A percentile compares a stretch with the other conserved stretches of the same genome.
phyloP scores from a whole-genome alignment of 257 asterid species.

The Perilla frutescens region DNA sequence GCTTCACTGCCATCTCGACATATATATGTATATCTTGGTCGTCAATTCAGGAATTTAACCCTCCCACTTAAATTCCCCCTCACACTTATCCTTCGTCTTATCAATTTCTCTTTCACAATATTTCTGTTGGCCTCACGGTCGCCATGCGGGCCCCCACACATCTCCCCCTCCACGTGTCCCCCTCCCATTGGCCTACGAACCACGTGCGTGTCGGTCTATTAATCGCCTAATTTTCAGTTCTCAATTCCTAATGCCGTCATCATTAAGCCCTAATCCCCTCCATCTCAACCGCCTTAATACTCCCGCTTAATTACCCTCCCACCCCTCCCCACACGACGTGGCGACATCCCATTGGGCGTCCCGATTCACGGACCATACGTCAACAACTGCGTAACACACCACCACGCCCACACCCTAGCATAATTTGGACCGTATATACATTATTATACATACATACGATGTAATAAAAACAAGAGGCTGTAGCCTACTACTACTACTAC shows the following conservation, averaged over 20 bases:
- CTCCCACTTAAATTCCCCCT: constrained; percentile 26
- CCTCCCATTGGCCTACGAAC: neutral
- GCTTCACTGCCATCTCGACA: no score
- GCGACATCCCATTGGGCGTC: neutral
- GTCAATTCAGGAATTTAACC: constrained; percentile 38
- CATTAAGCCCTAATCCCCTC: constrained; percentile 43
- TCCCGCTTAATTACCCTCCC: constrained; percentile 5
- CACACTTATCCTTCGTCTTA: constrained; percentile 47
- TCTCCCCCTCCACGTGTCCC: constrained; percentile 36
- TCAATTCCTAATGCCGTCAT: constrained; percentile 44
- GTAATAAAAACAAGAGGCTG: constrained; percentile 45
- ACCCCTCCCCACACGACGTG: constrained; percentile 9
- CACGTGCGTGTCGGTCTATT: constrained; percentile 57
- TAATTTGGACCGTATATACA: constrained; percentile 28
- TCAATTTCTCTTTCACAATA: constrained; percentile 42
- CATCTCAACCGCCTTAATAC: neutral
- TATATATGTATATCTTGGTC: neutral
- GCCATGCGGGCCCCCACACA: constrained; percentile 41
- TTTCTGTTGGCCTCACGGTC: constrained; percentile 35
- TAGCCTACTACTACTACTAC: constrained; percentile 26
- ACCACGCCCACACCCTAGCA: constrained; percentile 17
- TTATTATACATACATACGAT: constrained; percentile 12
- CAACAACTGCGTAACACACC: neutral
- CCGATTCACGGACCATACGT: neutral
- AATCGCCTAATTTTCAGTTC: constrained; percentile 52